phyloP scores from a whole-genome alignment of 306 rosid genomes.

The Acacia melanoxylon region DNA sequence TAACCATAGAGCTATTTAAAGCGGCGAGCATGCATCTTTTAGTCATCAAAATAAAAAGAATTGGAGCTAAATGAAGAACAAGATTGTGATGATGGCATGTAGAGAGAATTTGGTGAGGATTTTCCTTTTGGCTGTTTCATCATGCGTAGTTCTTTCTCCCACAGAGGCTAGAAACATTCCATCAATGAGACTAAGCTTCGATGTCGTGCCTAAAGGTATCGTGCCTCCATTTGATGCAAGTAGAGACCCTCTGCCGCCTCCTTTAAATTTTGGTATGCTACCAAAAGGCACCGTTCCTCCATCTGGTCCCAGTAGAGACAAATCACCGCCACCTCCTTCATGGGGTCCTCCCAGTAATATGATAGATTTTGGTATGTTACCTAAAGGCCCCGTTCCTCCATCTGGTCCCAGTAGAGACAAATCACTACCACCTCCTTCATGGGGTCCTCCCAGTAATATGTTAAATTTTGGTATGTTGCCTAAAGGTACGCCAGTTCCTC shows the following conservation, averaged over 20 bases:
- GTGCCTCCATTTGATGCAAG: background rate
- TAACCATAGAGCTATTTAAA: background rate
- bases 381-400: background rate
- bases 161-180: background rate
- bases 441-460: no score
- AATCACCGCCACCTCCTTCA: background rate
- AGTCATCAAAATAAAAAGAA: background rate
- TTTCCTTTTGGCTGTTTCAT: background rate
- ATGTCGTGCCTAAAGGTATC: background rate
- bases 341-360: background rate
- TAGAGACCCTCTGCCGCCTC: background rate
- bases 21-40: background rate
- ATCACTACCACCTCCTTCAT: no score
- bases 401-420: no score
- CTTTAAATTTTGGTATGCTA: background rate
- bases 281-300: background rate
- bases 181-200: background rate
- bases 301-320: background rate
- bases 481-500: no score
- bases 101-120: background rate
- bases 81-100: background rate
- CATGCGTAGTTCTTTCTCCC: background rate
- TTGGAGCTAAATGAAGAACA: background rate
- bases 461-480: no score
- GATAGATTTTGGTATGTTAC: background rate